phyloP scores from a whole-genome alignment of 208 protist species.

The Acanthamoeba sp. region DNA sequence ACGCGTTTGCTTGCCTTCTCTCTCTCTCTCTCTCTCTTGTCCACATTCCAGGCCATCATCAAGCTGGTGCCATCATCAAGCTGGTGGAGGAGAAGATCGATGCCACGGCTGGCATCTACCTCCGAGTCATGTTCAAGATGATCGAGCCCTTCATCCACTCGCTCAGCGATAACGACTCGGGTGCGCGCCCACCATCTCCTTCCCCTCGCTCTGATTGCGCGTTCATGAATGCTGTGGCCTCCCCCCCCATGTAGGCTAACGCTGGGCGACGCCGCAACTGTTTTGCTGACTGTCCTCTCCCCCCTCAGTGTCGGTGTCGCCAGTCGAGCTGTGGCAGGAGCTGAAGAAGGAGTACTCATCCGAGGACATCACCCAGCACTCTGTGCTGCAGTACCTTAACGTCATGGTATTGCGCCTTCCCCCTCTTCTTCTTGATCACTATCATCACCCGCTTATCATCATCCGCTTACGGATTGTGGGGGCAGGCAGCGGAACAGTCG shows the following conservation, averaged over 20 bases:
- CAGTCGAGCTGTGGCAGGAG: conserved; percentile 15
- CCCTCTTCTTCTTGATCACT: not conserved
- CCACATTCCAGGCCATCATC: too few relatives aligned
- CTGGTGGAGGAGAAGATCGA: conserved; percentile 58
- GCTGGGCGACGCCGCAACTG: too few relatives aligned
- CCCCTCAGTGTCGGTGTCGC: not conserved
- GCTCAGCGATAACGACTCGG: not conserved
- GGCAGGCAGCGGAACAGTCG: not conserved
- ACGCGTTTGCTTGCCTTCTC: too few relatives aligned
- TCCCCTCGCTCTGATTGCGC: not conserved
- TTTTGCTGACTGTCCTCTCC: not conserved
- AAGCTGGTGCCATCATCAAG: conserved; percentile 21
- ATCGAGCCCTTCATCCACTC: conserved; percentile 44
- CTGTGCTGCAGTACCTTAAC: conserved; percentile 42
- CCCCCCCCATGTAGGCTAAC: too few relatives aligned
- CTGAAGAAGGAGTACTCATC: conserved; percentile 15
- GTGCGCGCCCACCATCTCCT: not conserved
- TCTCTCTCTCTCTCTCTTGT: too few relatives aligned
- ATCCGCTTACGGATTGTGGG: not conserved
- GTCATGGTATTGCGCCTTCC: not conserved
- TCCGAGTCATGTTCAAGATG: conserved; percentile 40
- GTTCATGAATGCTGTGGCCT: too few relatives aligned
- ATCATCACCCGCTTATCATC: not conserved
- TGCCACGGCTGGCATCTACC: conserved; percentile 11
- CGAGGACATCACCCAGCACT: conserved; percentile 15